Conservation (phyloP, 495 filamentous ascomycete genomes). For the Hyphodiscus hymeniophilus region DNA sequence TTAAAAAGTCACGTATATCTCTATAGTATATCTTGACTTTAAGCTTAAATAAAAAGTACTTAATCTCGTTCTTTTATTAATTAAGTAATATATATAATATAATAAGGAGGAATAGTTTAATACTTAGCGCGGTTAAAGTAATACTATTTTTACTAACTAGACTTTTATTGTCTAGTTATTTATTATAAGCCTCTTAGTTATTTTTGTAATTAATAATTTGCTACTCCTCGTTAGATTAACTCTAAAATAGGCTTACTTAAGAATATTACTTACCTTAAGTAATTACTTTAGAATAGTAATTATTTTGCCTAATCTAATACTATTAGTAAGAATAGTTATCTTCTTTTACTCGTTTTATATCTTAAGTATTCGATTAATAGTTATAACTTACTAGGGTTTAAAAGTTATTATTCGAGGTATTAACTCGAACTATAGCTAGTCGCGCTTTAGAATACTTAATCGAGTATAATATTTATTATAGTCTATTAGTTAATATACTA, state of each 20-base stretch:
- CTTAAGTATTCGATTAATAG: background rate
- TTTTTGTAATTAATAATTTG: background rate
- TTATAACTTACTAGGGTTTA: background rate
- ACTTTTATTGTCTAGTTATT: background rate
- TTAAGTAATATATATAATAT: background rate
- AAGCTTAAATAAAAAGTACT: background rate
- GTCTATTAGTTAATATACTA: background rate
- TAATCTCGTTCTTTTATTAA: background rate
- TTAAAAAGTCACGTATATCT: background rate
- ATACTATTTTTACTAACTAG: background rate
- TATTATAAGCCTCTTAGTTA: background rate
- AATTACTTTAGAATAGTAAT: background rate
- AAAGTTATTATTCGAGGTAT: background rate
- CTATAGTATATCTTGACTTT: background rate
- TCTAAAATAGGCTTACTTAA: background rate
- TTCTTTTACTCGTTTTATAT: background rate
- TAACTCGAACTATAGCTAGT: background rate
- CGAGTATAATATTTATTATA: background rate
- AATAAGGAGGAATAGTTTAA: background rate
- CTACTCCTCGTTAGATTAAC: background rate
- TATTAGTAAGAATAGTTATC: background rate
- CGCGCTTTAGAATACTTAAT: background rate
- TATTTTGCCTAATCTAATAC: background rate
- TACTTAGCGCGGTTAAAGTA: background rate
- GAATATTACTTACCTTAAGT: background rate